phyloP scores from a whole-genome alignment of 495 filamentous ascomycete species.

The Trichoderma orchidacearum region DNA sequence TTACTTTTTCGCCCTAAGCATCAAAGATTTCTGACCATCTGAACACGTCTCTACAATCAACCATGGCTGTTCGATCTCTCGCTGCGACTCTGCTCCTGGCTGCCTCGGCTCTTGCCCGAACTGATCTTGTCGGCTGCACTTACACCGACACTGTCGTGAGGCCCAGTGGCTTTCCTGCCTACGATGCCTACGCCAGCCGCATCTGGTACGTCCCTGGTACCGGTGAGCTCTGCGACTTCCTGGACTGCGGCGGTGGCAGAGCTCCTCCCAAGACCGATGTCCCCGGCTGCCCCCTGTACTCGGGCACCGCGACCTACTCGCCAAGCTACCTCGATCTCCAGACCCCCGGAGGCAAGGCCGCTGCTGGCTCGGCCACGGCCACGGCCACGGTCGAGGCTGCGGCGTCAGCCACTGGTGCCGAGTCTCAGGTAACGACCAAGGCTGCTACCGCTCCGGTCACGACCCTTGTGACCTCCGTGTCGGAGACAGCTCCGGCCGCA shows the following conservation, averaged over 20 bases:
- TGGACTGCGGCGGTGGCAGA: constrained; percentile 49
- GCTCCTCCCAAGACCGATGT: constrained; percentile 43
- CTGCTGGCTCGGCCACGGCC: constrained; percentile 94
- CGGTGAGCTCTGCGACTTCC: constrained; percentile 40
- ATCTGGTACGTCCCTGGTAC: constrained; percentile 34
- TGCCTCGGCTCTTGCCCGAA: constrained; percentile 22
- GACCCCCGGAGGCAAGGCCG: constrained; percentile 64
- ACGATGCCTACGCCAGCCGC: constrained; percentile 7
- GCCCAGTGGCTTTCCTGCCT: constrained; percentile 11
- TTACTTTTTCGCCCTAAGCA: too few relatives aligned
- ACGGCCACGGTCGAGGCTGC: constrained; percentile 89
- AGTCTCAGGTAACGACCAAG: not conserved
- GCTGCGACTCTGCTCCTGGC: constrained; percentile 4
- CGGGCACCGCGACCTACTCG: constrained; percentile 39
- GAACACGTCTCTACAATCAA: not conserved
- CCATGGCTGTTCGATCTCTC: not conserved
- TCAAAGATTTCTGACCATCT: too few relatives aligned
- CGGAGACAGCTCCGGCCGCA: not conserved
- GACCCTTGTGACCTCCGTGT: not conserved
- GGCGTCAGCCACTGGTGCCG: constrained; percentile 13
- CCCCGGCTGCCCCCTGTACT: constrained; percentile 43
- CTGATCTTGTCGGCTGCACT: constrained; percentile 32
- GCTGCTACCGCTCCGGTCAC: not conserved
- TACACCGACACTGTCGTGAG: constrained; percentile 11
- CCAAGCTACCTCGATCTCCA: constrained; percentile 32